phyloP scores from a whole-genome alignment of 352 stramenopile genomes.

The Pelagophyceae sp. region DNA sequence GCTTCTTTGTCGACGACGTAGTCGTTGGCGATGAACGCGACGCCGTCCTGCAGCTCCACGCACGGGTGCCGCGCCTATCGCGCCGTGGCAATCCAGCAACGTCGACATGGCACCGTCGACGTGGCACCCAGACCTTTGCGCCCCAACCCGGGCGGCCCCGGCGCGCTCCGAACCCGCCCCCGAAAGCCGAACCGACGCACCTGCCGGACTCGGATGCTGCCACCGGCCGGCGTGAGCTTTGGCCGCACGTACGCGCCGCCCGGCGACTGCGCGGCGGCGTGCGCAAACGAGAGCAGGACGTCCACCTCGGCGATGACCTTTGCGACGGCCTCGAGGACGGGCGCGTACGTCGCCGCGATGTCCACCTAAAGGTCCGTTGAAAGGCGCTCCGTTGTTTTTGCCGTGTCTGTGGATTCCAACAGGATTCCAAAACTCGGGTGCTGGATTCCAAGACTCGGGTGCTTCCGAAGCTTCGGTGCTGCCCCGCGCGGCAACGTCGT shows the following conservation, averaged over 20 bases:
- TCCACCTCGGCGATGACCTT: slow-evolving; percentile 80
- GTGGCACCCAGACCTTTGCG: no score
- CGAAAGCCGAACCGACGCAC: no score
- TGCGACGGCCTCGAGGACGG: slow-evolving; percentile 80
- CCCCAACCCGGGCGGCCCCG: no score
- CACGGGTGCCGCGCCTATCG: slow-evolving; percentile 90
- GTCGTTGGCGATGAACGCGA: slow-evolving; percentile 97
- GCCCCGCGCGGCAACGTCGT: no score
- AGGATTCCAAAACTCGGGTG: no score
- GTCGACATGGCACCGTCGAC: no score
- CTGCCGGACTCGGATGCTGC: not conserved
- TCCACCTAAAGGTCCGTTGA: no score
- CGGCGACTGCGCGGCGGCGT: slow-evolving; percentile 61
- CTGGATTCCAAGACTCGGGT: no score
- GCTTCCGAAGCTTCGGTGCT: no score
- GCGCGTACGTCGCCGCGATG: slow-evolving; percentile 86
- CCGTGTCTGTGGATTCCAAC: no score
- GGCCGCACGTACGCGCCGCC: slow-evolving; percentile 54
- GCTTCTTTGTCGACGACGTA: slow-evolving; percentile 69
- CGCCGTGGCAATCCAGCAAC: slow-evolving; percentile 50
- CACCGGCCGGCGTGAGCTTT: slow-evolving; percentile 32
- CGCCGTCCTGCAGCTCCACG: slow-evolving; percentile 91
- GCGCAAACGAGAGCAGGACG: slow-evolving; percentile 82
- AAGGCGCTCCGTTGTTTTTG: no score
- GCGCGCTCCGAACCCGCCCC: no score